phyloP scores from a whole-genome alignment of 805 yeast genomes.

The Torulaspora delbrueckii region DNA sequence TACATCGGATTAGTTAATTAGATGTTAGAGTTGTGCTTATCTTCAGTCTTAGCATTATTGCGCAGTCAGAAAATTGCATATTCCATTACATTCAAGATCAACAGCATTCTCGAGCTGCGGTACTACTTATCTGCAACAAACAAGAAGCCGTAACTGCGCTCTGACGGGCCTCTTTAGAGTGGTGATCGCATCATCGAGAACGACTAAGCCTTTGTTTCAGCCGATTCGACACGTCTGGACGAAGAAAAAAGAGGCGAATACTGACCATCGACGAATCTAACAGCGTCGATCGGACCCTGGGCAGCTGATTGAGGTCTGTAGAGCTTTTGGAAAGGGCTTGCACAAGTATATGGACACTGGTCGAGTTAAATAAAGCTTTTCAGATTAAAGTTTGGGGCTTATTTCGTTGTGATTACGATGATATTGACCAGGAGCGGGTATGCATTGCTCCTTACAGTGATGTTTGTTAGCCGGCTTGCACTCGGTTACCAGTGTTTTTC shows the following conservation, averaged over 20 bases:
- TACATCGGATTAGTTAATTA: conserved; percentile 26
- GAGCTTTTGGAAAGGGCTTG: neutral
- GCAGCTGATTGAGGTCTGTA: neutral
- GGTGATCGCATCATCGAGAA: neutral
- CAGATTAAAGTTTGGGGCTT: neutral
- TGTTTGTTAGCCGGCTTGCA: conserved; percentile 1
- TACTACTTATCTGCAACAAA: too few species aligned
- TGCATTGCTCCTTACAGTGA: neutral
- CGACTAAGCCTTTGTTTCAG: conserved; percentile 1
- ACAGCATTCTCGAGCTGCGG: too few species aligned
- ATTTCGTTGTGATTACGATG: neutral
- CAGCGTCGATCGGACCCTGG: neutral
- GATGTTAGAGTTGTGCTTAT: neutral
- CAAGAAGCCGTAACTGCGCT: too few species aligned
- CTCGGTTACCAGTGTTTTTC: conserved; percentile 22
- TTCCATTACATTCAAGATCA: too few species aligned
- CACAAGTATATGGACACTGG: neutral
- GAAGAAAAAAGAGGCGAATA: conserved; percentile 1
- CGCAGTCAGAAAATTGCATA: neutral
- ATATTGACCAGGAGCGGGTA: neutral
- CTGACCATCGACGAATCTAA: neutral
- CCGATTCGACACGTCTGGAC: conserved; percentile 3
- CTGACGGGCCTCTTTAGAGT: neutral
- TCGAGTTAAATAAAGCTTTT: neutral
- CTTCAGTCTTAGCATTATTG: neutral